phyloP scores from a whole-genome alignment of 2,329 filamentous ascomycete genomes.

The Uncinocarpus reesii region DNA sequence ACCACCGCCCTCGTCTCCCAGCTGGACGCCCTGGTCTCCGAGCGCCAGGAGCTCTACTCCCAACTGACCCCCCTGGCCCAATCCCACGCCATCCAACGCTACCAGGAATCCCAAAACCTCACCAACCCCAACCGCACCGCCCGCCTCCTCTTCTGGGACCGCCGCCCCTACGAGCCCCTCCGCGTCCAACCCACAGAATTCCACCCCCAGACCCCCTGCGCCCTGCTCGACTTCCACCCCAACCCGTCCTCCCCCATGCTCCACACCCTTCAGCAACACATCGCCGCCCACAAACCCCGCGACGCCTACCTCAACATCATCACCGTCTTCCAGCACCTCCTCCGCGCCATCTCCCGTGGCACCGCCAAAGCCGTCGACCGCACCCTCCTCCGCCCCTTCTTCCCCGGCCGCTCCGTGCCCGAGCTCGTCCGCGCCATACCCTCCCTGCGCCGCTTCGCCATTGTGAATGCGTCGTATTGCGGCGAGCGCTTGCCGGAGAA shows the following conservation, averaged over 20 bases:
- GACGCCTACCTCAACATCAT: slow-evolving; percentile 7
- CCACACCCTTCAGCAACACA: slow-evolving; percentile 15
- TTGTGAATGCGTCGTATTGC: background rate
- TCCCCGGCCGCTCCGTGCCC: slow-evolving; percentile 24
- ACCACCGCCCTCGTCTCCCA: background rate
- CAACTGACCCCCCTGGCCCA: background rate
- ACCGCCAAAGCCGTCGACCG: slow-evolving; percentile 20
- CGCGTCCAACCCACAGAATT: slow-evolving; percentile 50
- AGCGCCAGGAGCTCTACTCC: background rate
- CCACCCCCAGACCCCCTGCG: slow-evolving; percentile 45
- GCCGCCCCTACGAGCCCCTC: slow-evolving; percentile 60
- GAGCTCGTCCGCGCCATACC: slow-evolving; percentile 29
- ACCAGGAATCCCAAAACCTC: slow-evolving; percentile 5
- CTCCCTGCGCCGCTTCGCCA: slow-evolving; percentile 25
- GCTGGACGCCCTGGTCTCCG: background rate
- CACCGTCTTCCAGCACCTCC: slow-evolving; percentile 20
- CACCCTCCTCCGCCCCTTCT: slow-evolving; percentile 23
- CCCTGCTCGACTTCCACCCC: slow-evolving; percentile 29
- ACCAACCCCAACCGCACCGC: slow-evolving; percentile 19
- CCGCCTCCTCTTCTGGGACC: slow-evolving; percentile 56
- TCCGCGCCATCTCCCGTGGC: slow-evolving; percentile 19
- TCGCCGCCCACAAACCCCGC: slow-evolving; percentile 12
- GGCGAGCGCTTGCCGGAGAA: background rate
- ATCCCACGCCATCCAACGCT: slow-evolving; percentile 1
- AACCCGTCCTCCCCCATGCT: slow-evolving; percentile 22